Evolutionary conservation across 768 basidiomycete genomes (phyloP), one percentile per base, ranked within the genome.

Genomic region (Inosperma sp.): DNA sequence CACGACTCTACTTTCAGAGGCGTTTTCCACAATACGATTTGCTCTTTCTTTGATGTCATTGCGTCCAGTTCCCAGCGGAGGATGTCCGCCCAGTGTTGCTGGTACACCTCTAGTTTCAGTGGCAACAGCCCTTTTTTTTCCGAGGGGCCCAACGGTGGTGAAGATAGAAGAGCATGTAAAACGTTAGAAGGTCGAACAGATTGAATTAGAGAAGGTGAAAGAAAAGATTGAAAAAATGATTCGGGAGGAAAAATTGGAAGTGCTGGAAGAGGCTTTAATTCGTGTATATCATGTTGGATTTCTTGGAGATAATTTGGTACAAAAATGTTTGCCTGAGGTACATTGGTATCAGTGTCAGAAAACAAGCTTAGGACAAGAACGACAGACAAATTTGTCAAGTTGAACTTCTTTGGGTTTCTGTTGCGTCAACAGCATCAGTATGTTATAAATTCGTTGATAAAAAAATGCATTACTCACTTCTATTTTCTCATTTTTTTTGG

Each of bases 301-400:
- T 74, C 72, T 68, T 69, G 69, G 52, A 79, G 67, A 62, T 73
- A 77, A 57, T 74, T 69, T 34, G 75, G 77, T 51, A 76, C 62
- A 60, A 75, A 79, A 35, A 68, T 63, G 36, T 76, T 72, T 54
- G 77, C 77, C 76, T 79, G 47, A 22, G 34, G 21, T 47, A 34
- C n/a, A 27, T 57, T 27, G 43, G 30, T 29, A 46, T 39, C 36
- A 16, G 26, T 9, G n/a, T 26, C n/a, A 36, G n/a, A 29, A 5
- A 16, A 17, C 40, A 3, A 40, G 42, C 10, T 13, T 21, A 29
- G 41, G 22, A 7, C 39, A 35, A 22, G 21, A 10, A 30, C 10
- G n/a, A 56, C 70, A 25, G 54, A 75, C 74, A 66, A 75, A 77
- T 72, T 70, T 74, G 62, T 77, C 74, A 44, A 77, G 65, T 51